A percentile compares a stretch with the other conserved stretches of the same genome.
These are phyloP conservation scores for Chloranthus sessilifolius DNA, from an alignment of 164 flowering plant species.

Conservation along the genomic window DNA sequence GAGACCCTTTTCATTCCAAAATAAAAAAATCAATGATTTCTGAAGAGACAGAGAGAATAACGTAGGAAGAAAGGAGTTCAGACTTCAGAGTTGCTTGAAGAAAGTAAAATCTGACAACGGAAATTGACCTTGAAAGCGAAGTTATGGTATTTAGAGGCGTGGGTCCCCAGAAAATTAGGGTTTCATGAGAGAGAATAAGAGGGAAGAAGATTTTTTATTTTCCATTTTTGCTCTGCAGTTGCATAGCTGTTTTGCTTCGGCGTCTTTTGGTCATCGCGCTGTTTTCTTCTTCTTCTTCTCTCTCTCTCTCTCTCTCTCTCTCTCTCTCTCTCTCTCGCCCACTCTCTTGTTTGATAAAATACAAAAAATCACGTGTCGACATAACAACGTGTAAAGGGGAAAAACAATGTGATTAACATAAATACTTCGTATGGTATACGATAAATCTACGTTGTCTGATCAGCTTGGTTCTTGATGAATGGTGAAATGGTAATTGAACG, in stretches of 20 bases:
- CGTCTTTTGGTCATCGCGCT: not conserved
- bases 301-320: not conserved
- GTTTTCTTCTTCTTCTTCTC: not conserved
- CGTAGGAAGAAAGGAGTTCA: not conserved
- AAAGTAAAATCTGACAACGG: slow-evolving; percentile 7
- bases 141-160: slow-evolving; percentile 1
- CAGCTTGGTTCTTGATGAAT: too few species aligned
- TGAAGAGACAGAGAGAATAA: slow-evolving; percentile 4
- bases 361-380: too few species aligned
- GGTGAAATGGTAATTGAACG: too few species aligned
- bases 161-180: slow-evolving; percentile 3
- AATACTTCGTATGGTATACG: too few species aligned
- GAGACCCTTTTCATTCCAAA: slow-evolving; percentile 8
- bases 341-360: too few species aligned
- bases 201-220: not conserved
- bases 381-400: too few species aligned
- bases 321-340: too few species aligned
- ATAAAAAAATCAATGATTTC: not conserved
- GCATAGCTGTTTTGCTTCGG: not conserved
- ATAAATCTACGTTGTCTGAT: too few species aligned
- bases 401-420: too few species aligned
- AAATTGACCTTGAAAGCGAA: slow-evolving; percentile 25
- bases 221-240: too few species aligned
- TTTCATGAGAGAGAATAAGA: not conserved
- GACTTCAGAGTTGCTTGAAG: slow-evolving; percentile 6